phyloP scores from a whole-genome alignment of 2,329 filamentous ascomycete species.

The Nothopassalora personata region DNA sequence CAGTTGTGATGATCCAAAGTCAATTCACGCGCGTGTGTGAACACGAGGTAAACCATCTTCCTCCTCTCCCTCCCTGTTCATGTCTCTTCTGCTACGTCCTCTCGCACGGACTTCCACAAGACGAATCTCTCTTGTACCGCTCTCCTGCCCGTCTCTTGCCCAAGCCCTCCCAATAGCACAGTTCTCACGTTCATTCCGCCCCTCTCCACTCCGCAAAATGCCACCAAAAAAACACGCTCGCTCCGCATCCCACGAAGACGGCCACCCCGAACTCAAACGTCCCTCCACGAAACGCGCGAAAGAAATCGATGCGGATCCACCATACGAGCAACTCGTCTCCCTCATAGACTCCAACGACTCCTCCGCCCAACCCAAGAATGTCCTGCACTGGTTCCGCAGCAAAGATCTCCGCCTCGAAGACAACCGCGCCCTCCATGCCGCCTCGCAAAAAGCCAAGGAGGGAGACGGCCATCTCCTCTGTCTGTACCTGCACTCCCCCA shows the following conservation, averaged over 20 bases:
- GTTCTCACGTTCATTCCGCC: neutral
- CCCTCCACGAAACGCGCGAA: slow-evolving; percentile 48
- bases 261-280: slow-evolving; percentile 31
- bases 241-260: slow-evolving; percentile 15
- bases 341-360: slow-evolving; percentile 38
- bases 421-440: slow-evolving; percentile 45
- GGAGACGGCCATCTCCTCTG: slow-evolving; percentile 41
- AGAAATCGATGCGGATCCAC: slow-evolving; percentile 43
- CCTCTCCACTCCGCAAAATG: neutral
- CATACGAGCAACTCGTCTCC: slow-evolving; percentile 39
- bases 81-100: neutral
- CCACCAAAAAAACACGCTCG: slow-evolving; percentile 20
- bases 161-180: neutral
- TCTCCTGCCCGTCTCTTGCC: neutral
- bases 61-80: neutral
- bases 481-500: slow-evolving; percentile 44
- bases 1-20: neutral
- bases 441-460: slow-evolving; percentile 43
- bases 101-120: neutral
- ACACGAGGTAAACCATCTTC: neutral
- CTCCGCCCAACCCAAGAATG: slow-evolving; percentile 35
- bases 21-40: neutral
- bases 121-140: neutral
- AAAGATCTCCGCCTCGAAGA: slow-evolving; percentile 49
- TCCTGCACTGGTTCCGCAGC: slow-evolving; percentile 49